Base-by-base conservation (phyloP, 2,329 filamentous ascomycete species). In the Fusarium concolor region DNA sequence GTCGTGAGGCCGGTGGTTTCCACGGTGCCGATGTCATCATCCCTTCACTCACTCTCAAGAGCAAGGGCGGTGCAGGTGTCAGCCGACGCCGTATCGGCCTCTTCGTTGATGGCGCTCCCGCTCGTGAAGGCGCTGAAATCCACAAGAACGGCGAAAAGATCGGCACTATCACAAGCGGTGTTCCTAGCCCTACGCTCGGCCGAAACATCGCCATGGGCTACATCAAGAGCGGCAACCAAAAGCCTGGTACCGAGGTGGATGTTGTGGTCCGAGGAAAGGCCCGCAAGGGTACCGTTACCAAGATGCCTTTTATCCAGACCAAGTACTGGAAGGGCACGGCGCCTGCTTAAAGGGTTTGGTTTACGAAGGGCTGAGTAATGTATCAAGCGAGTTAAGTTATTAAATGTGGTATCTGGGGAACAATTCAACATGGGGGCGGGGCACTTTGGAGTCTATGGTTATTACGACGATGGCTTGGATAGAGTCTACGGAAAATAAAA, bases 191-290 rank as follows among this genome's bases (percentile, higher is more conserved):
- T 4, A 92, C 91, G 1, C 82, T 97, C 46, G 90, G 90, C 68
- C 91, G 91, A 83, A 97, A 98, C 79, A 95, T 99, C 66, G 94
- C 95, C 57, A 99, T 99, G 96, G 96, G 90, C 0, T 97, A 97
- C 76, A 85, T 97, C 76, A 88, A 89, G 79, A 89, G 92, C 67
- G 93, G 93, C 0, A 81, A 90, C 77, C 93, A 97, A 79, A 96
- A 96, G 85, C 85, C 87, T 31, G 94, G 93, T 12, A 97, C 93
- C 2, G 90, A 95, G 81, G 82, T 97, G 9, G 86, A 89, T 18
- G 89, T 97, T 6, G 78, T 93, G 38, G 90, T 97, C 3, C 84
- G 94, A 53, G 94, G 93, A 20, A 92, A 90, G 81, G 84, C 87
- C 76, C 88, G 93, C 73, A 89, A 89, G 80, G 94, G 90, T 2